phyloP scores from a whole-genome alignment of 2,329 filamentous ascomycete genomes.

The Xenosphaeropsis pyriputrescens region DNA sequence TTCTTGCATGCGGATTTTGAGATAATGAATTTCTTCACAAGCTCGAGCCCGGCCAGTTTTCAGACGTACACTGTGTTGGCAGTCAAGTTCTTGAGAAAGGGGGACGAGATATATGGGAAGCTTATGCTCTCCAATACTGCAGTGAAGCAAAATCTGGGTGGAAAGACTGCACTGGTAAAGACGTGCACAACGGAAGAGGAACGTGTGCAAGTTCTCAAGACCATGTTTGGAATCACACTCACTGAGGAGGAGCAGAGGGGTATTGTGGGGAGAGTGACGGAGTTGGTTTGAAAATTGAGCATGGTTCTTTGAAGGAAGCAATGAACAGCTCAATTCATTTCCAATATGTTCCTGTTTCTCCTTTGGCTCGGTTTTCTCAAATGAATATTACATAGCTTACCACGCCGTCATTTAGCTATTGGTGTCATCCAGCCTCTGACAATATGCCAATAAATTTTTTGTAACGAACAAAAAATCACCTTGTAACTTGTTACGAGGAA shows the following conservation, averaged over 20 bases:
- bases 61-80: constrained; percentile 39
- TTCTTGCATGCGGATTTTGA: constrained; percentile 46
- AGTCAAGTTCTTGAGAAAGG: constrained; percentile 33
- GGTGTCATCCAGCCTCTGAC: no score
- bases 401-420: no score
- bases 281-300: no score
- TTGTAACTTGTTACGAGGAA: no score
- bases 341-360: no score
- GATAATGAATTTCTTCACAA: constrained; percentile 42
- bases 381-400: no score
- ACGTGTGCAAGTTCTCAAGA: constrained; percentile 31
- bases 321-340: no score
- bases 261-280: constrained; percentile 35
- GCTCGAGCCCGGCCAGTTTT: constrained; percentile 29
- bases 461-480: no score
- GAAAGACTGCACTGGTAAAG: constrained; percentile 30
- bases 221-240: constrained; percentile 35
- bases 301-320: no score
- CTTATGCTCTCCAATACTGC: constrained; percentile 32
- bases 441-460: no score
- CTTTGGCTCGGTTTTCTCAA: no score
- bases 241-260: constrained; percentile 29
- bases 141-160: constrained; percentile 37
- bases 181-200: constrained; percentile 34
- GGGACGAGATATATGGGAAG: constrained; percentile 31